Conservation (phyloP, 1,284 basidiomycete species). For the Coniferiporia sulphurascens region DNA sequence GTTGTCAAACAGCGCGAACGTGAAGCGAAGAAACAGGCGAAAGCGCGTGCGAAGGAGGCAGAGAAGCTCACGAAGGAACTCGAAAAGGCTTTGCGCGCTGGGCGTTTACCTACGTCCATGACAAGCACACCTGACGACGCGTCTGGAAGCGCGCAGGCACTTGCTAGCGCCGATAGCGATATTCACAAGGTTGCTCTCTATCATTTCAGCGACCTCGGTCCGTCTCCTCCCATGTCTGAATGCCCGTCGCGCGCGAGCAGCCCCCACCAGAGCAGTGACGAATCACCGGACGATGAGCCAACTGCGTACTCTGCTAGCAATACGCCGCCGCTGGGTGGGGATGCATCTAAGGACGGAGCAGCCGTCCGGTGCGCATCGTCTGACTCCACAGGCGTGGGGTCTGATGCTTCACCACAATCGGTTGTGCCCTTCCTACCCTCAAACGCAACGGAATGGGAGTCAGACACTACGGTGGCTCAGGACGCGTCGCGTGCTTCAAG, state of each 20-base stretch:
- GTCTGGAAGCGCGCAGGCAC: neutral
- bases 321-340: neutral
- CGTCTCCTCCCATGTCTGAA: slow-evolving; percentile 25
- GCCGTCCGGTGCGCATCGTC: neutral
- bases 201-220: slow-evolving; percentile 18
- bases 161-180: neutral
- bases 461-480: neutral
- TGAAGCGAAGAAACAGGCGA: slow-evolving; percentile 41
- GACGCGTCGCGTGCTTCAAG: neutral
- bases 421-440: neutral
- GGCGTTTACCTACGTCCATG: slow-evolving; percentile 12
- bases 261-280: neutral
- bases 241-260: slow-evolving; percentile 22
- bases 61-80: slow-evolving; percentile 26
- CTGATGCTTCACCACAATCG: neutral
- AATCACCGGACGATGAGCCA: neutral
- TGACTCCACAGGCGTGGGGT: neutral
- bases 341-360: neutral
- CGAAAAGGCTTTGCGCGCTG: slow-evolving; percentile 16
- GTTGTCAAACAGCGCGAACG: slow-evolving; percentile 51
- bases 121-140: neutral
- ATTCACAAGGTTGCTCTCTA: slow-evolving; percentile 5
- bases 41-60: slow-evolving; percentile 31
- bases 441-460: neutral
- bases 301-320: neutral